Evolutionary conservation across 2,329 filamentous ascomycete genomes (phyloP), one percentile per base, ranked within the genome.

Genomic region (Fusarium napiforme): DNA sequence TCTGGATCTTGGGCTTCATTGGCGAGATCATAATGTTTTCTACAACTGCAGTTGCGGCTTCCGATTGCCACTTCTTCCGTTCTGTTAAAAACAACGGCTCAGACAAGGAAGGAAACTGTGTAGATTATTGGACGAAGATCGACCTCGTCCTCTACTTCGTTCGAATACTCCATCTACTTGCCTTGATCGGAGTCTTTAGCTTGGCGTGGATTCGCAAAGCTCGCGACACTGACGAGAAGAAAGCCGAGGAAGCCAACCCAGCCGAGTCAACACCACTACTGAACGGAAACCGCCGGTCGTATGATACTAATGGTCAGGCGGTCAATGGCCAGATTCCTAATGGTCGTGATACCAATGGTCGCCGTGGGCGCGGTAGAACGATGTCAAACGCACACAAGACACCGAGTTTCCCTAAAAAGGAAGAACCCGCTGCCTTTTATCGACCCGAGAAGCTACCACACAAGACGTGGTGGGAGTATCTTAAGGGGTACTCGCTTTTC

Each of bases 381-480:
- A 80, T 81, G 39, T 83, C 81, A 23, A 83, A 81, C 49, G 84
- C 85, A 60, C 82, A 83, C 46, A 82, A 78, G 64, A 58, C 77
- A 8, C 63, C 73, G 75, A 83, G 67, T 40, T 72, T 60, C 66
- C 66, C 75, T n/a, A 78, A 76, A 42, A 85, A 85, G 70, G 92
- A 94, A 65, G 88, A 90, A 58, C 89, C 90, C 30, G 91, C 92
- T 15, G 94, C 93, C 10, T 98, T 97, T 86, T 97, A 97, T 81
- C 92, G 96, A 75, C 95, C 95, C 4, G 92, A 93, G 42, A 96
- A 94, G 73, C 89, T 94, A 14, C 95, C 94, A 6, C 93, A 93
- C 75, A 94, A 93, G 75, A 96, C 92, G 59, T 99, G 96, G 96
- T 97, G 93, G 91, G 95, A 98, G 80, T 99, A 99, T 81, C 85